Evolutionary conservation across 345 rosid genomes (phyloP).

Genomic region (Brassica incana): DNA sequence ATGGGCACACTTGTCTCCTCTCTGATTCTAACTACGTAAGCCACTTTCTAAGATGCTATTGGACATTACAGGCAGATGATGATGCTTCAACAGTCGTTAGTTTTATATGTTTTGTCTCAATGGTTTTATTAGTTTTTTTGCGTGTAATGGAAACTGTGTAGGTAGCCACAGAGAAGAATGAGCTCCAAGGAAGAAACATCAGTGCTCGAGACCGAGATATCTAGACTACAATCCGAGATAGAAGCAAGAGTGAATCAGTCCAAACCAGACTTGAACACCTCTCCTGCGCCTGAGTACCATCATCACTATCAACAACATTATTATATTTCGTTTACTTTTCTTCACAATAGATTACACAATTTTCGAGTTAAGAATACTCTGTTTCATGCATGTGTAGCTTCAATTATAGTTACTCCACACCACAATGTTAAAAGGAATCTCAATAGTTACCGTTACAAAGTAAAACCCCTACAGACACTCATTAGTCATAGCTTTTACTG

Average conservation of each 20-base stretch:
- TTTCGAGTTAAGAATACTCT: no score
- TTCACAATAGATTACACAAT: no score
- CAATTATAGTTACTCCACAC: no score
- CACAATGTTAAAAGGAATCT: no score
- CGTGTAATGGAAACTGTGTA: constrained; percentile 24
- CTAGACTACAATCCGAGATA: constrained; percentile 52
- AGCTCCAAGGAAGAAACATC: constrained; percentile 78
- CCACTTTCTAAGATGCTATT: constrained; percentile 9
- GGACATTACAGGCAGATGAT: neutral
- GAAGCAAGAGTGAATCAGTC: constrained; percentile 46
- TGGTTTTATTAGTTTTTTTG: neutral
- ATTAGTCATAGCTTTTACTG: neutral
- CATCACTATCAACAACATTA: constrained; percentile 41
- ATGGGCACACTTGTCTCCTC: constrained; percentile 62
- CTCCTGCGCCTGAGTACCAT: constrained; percentile 42
- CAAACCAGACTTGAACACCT: constrained; percentile 61
- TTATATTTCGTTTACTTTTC: no score
- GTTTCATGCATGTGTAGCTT: neutral
- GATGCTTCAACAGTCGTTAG: neutral
- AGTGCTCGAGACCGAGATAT: constrained; percentile 61
- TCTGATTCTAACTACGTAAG: constrained; percentile 86
- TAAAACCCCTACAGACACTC: neutral
- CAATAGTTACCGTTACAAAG: neutral
- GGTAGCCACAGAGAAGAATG: constrained; percentile 78
- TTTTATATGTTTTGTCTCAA: neutral